These are phyloP conservation scores for Flagelloscypha sp. DNA, from an alignment of 768 basidiomycete genomes.

Conservation along the genomic window DNA sequence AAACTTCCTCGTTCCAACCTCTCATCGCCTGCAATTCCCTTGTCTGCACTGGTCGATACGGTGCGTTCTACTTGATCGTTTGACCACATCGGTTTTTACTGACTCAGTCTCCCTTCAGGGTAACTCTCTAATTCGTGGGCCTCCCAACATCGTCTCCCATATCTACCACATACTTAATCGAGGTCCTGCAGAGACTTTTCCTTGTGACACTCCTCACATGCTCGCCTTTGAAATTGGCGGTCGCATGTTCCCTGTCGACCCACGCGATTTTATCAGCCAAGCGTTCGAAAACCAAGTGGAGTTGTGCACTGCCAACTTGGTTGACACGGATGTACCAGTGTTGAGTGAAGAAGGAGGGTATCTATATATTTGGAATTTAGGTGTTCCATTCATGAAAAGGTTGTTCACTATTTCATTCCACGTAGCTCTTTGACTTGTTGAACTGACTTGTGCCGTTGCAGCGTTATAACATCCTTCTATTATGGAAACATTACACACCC, in stretches of 20 bases:
- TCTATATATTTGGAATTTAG: conserved; percentile 71
- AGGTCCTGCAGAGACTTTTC: too few species aligned
- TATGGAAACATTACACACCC: conserved; percentile 67
- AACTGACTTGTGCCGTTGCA: conserved; percentile 19
- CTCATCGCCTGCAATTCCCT: conserved; percentile 35
- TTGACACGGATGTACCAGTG: conserved; percentile 53
- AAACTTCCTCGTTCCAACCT: conserved; percentile 49
- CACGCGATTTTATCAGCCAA: conserved; percentile 57
- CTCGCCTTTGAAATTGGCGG: conserved; percentile 65
- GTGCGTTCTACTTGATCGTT: conserved; percentile 26
- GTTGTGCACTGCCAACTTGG: conserved; percentile 47
- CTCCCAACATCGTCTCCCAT: conserved; percentile 49
- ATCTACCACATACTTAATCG: conserved; percentile 31
- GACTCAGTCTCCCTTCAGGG: conserved; percentile 34
- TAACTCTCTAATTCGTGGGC: conserved; percentile 71
- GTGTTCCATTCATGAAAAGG: conserved; percentile 71
- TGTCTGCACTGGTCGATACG: conserved; percentile 67
- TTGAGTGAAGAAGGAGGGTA: conserved; percentile 46
- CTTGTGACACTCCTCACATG: conserved; percentile 53
- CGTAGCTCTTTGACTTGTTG: too few species aligned
- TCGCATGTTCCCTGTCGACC: conserved; percentile 62
- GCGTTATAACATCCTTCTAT: conserved; percentile 60
- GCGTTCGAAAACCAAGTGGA: conserved; percentile 26
- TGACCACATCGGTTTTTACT: conserved; percentile 1
- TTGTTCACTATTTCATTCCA: conserved; percentile 25